Percentiles rank a stretch among this genome's conserved stretches.
These are phyloP conservation scores for Oryza meridionalis DNA, from an alignment of 176 grass and related monocot species.

Conservation along the genomic window DNA sequence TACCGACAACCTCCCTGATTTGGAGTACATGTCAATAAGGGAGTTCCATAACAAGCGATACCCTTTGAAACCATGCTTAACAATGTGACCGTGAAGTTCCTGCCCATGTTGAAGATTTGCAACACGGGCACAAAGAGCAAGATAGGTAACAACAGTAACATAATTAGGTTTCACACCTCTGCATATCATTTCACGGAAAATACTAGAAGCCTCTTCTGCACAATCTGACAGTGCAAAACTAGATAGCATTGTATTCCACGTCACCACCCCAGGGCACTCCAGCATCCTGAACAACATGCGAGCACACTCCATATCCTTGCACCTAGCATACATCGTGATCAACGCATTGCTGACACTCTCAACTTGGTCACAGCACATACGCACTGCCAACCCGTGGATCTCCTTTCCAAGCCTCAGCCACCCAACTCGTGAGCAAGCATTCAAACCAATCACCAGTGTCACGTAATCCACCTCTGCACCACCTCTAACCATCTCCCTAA, in stretches of 20 bases:
- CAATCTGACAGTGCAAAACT: conserved; percentile 49
- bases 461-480: conserved; percentile 50
- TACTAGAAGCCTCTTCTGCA: conserved; percentile 51
- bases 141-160: conserved; percentile 69
- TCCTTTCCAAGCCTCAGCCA: conserved; percentile 57
- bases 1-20: conserved; percentile 51
- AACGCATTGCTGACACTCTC: conserved; percentile 58
- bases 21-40: conserved; percentile 72
- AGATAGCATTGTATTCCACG: conserved; percentile 75
- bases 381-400: conserved; percentile 57
- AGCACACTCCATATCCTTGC: conserved; percentile 50
- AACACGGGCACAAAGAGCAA: conserved; percentile 65
- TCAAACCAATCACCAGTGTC: conserved; percentile 58
- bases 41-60: conserved; percentile 70
- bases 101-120: conserved; percentile 66
- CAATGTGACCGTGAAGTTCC: conserved; percentile 66
- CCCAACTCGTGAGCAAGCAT: conserved; percentile 54
- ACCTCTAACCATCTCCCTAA: conserved; percentile 45
- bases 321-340: conserved; percentile 73
- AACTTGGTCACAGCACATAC: conserved; percentile 28
- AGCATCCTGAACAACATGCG: conserved; percentile 45
- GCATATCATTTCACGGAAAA: conserved; percentile 58
- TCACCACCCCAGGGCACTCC: conserved; percentile 43
- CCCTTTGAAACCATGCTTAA: conserved; percentile 58
- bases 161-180: conserved; percentile 61